Evolutionary conservation across 1,284 basidiomycete genomes (phyloP).

Genomic region (Hortiboletus rubellus): DNA sequence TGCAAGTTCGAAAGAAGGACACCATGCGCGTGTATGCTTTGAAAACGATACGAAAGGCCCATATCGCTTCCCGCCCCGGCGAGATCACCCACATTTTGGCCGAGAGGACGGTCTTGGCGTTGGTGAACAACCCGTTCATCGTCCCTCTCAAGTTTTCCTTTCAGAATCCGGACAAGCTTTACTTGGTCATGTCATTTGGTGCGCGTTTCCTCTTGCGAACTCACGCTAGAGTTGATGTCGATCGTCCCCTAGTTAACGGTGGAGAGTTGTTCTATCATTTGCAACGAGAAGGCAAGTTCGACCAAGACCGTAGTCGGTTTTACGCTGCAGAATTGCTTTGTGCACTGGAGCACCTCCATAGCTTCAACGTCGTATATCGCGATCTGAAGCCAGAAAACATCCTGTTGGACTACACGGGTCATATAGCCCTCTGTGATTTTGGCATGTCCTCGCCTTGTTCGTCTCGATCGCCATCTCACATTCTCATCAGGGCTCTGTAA

Average conservation of each 20-base stretch:
- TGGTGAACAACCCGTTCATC: constrained; percentile 99
- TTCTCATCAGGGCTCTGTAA: constrained; percentile 82
- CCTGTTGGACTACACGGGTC: constrained; percentile 94
- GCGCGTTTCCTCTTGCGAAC: constrained; percentile 19
- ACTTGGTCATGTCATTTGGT: constrained; percentile 96
- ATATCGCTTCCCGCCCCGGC: constrained; percentile 93
- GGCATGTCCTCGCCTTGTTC: constrained; percentile 40
- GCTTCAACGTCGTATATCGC: constrained; percentile 98
- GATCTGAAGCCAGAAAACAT: constrained; percentile 99
- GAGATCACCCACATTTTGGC: constrained; percentile 99
- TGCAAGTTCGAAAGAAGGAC: constrained; percentile 99
- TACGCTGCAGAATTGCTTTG: constrained; percentile 96
- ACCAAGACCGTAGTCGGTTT: constrained; percentile 90
- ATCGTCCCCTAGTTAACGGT: constrained; percentile 75
- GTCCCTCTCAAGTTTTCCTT: constrained; percentile 99
- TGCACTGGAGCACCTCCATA: constrained; percentile 94
- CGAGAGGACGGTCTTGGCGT: constrained; percentile 93
- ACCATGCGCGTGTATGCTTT: constrained; percentile 97
- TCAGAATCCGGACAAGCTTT: constrained; percentile 97
- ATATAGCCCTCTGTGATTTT: constrained; percentile 98
- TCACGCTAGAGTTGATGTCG: neutral
- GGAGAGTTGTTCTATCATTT: constrained; percentile 98
- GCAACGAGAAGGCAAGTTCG: constrained; percentile 96
- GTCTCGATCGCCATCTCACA: neutral
- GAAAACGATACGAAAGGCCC: constrained; percentile 98